A percentile compares a stretch with the other conserved stretches of the same genome.
These are phyloP conservation scores for Coleophoma crateriformis DNA, from an alignment of 2,329 filamentous ascomycete species.

Conservation along the genomic window DNA sequence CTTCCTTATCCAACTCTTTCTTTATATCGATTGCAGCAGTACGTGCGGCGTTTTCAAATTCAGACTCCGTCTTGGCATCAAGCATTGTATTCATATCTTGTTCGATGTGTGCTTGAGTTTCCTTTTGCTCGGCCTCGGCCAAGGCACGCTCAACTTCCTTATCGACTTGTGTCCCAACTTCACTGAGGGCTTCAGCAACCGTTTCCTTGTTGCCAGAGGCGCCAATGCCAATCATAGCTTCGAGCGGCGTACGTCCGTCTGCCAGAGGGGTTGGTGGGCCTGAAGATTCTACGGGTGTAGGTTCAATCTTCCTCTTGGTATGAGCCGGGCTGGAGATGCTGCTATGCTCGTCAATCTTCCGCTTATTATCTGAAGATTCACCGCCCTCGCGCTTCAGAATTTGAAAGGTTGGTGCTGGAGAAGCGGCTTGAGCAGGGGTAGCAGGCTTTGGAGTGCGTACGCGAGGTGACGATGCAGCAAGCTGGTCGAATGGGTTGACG, in stretches of 20 bases:
- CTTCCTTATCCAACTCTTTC: slow-evolving; percentile 48
- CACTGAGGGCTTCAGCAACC: slow-evolving; percentile 64
- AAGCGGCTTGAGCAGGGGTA: slow-evolving; percentile 31
- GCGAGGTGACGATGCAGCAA: slow-evolving; percentile 60
- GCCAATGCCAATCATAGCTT: slow-evolving; percentile 24
- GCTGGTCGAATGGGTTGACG: slow-evolving; percentile 66
- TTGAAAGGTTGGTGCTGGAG: slow-evolving; percentile 17
- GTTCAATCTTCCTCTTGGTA: slow-evolving; percentile 21
- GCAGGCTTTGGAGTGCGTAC: slow-evolving; percentile 46
- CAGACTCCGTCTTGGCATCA: slow-evolving; percentile 44
- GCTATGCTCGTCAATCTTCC: slow-evolving; percentile 21
- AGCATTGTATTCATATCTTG: slow-evolving; percentile 44
- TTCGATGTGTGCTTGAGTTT: slow-evolving; percentile 41
- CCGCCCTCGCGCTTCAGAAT: slow-evolving; percentile 26
- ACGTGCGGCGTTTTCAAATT: slow-evolving; percentile 46
- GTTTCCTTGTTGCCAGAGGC: slow-evolving; percentile 47
- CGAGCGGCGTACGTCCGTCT: slow-evolving; percentile 30
- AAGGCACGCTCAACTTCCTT: slow-evolving; percentile 62
- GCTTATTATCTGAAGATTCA: slow-evolving; percentile 20
- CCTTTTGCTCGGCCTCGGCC: slow-evolving; percentile 40
- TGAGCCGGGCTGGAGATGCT: slow-evolving; percentile 18
- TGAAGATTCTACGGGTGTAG: slow-evolving; percentile 15
- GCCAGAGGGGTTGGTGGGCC: slow-evolving; percentile 20
- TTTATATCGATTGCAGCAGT: slow-evolving; percentile 42
- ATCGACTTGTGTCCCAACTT: slow-evolving; percentile 54